Conservation (phyloP, 495 filamentous ascomycete genomes). For the Trichocladium antarcticum region DNA sequence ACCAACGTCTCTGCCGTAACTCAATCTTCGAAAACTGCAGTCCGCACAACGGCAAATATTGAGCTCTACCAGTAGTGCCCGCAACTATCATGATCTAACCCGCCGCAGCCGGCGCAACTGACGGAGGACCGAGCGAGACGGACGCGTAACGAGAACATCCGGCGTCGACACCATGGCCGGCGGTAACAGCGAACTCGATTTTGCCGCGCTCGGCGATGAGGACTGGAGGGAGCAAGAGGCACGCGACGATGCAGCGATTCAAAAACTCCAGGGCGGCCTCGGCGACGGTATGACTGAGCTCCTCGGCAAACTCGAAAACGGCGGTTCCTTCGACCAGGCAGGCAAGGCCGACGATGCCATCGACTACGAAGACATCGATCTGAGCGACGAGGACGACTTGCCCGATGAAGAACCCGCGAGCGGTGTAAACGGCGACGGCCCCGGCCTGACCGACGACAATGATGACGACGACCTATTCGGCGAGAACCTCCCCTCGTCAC, state of each 20-base stretch:
- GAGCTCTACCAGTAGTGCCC: background rate
- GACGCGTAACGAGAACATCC: slow-evolving; percentile 4
- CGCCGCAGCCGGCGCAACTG: slow-evolving; percentile 11
- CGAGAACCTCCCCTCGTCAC: slow-evolving; percentile 29
- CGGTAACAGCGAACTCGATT: slow-evolving; percentile 14
- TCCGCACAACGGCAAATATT: background rate
- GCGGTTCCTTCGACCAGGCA: slow-evolving; percentile 26
- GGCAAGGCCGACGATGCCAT: slow-evolving; percentile 36
- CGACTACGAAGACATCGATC: slow-evolving; percentile 88
- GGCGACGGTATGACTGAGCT: slow-evolving; percentile 11
- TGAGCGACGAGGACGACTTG: slow-evolving; percentile 48
- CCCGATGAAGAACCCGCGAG: slow-evolving; percentile 32
- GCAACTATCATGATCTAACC: slow-evolving; percentile 17
- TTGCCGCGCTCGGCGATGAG: slow-evolving; percentile 15
- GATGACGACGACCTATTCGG: slow-evolving; percentile 44
- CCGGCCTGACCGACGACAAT: slow-evolving; percentile 41
- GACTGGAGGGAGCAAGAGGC: slow-evolving; percentile 22
- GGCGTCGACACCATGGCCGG: slow-evolving; percentile 14
- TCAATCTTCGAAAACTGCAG: background rate
- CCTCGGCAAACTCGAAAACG: slow-evolving; percentile 16
- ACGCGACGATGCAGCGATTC: slow-evolving; percentile 20
- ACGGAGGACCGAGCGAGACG: slow-evolving; percentile 14
- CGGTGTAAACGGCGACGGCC: slow-evolving; percentile 29
- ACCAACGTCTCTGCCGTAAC: too few relatives aligned
- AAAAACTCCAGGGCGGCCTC: slow-evolving; percentile 9